Evolutionary conservation across 1,139 yeast genomes (phyloP), one percentile per base, ranked within the genome.

Genomic region (Insectozyma bohioensis): DNA sequence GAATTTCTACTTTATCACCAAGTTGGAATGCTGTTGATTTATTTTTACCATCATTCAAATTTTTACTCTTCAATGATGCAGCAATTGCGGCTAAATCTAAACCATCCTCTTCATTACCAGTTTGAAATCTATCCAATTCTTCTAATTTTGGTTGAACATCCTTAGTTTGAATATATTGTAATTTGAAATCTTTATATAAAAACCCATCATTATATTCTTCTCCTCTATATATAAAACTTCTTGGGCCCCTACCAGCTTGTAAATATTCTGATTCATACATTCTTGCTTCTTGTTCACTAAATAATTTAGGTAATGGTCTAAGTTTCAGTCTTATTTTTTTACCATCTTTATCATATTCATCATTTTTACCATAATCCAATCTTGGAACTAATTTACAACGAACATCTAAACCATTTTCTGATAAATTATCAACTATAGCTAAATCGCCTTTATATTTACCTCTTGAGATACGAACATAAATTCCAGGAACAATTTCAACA

Each of bases 341-440:
- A 3, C 80, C 85, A 25, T 79, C 73, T 27, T 72, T 76, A 39
- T 75, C 78, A 33, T 69, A 63, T 31, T 77, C 80, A 30, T 71
- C 75, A 36, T 78, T 69, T 52, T 78, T 78, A 42, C 95, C 95
- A 56, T 92, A 92, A 56, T 92, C 97, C 40, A 92, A 65, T 50
- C 98, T 78, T 23, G 98, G 98, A 15, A 92, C 95, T 42, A 94
- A 71, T 53, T 87, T 87, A 51, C 95, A 78, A 52, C 95, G 77
- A 15, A 88, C 97, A 55, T 90, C 97, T 46, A 94, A 72, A 34
- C 96, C 97, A 54, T 87, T 90, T 54, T 92, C 97, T 36, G 95
- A 85, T 45, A 94, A 74, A 52, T 90, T 88, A 50, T 88, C 96
- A 36, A 92, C 95, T 36, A 87, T 77, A 13, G 97, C 98, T 45